These are phyloP conservation scores for Geotrichum klebahnii DNA, from an alignment of 1,139 yeast genomes.

Conservation along the genomic window DNA sequence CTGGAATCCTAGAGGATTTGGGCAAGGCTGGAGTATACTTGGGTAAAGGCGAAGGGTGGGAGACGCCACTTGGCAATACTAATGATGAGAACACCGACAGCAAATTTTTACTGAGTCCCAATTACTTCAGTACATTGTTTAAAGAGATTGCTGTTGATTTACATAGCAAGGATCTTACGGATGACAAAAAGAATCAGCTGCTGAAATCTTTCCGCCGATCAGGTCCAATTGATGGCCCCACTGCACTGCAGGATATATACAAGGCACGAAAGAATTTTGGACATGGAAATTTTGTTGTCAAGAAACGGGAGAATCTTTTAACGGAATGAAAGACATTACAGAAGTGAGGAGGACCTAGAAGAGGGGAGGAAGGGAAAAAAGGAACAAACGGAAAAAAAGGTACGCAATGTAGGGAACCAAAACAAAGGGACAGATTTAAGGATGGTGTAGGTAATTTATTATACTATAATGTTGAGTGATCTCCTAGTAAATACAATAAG, in stretches of 20 bases:
- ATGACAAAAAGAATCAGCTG: slow-evolving; percentile 27
- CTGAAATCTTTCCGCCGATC: slow-evolving; percentile 30
- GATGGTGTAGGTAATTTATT: no score
- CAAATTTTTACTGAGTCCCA: slow-evolving; percentile 31
- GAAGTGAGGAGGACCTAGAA: no score
- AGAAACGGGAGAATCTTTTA: neutral
- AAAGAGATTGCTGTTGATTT: slow-evolving; percentile 27
- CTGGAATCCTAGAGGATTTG: slow-evolving; percentile 62
- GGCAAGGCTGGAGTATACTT: slow-evolving; percentile 56
- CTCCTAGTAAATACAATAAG: no score
- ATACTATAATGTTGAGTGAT: no score
- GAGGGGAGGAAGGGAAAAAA: no score
- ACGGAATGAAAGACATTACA: no score
- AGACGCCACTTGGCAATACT: slow-evolving; percentile 27
- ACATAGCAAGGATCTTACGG: slow-evolving; percentile 24
- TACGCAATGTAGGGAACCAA: no score
- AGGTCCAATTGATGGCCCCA: slow-evolving; percentile 36
- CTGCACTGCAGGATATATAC: slow-evolving; percentile 30
- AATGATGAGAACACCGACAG: slow-evolving; percentile 23
- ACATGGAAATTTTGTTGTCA: slow-evolving; percentile 3
- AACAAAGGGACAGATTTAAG: no score
- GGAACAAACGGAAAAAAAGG: no score
- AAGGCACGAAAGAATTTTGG: slow-evolving; percentile 26
- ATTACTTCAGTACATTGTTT: slow-evolving; percentile 31
- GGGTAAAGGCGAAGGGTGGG: slow-evolving; percentile 74